A percentile compares a stretch with the other conserved stretches of the same genome.
phyloP scores from a whole-genome alignment of 1,139 yeast genomes.

The Magnusiomyces sp. region DNA sequence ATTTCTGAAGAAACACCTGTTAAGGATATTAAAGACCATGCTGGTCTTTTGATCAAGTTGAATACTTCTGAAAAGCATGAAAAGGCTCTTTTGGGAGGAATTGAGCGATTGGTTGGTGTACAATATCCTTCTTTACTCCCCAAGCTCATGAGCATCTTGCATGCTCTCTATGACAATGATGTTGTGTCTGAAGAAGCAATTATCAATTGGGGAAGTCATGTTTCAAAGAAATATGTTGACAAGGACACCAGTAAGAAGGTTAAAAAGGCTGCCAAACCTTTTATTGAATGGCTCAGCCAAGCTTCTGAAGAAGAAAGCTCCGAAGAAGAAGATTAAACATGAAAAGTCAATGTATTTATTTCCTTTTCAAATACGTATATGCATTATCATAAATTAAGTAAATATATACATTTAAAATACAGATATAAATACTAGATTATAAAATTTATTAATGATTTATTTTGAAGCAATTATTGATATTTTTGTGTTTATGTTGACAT shows the following conservation, averaged over 20 bases:
- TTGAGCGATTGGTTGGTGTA: conserved; percentile 85
- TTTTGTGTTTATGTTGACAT: no score
- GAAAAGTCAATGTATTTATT: not conserved
- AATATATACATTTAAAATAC: no score
- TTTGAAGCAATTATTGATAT: no score
- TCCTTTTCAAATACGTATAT: not conserved
- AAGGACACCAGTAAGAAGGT: conserved; percentile 90
- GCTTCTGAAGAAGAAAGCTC: conserved; percentile 46
- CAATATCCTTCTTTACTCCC: conserved; percentile 71
- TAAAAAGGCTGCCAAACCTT: conserved; percentile 93
- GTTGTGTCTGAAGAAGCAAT: conserved; percentile 76
- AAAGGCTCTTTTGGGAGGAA: conserved; percentile 87
- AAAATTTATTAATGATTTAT: no score
- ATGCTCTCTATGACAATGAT: conserved; percentile 75
- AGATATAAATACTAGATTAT: no score
- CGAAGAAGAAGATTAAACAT: not conserved
- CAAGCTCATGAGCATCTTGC: conserved; percentile 69
- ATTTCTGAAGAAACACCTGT: conserved; percentile 70
- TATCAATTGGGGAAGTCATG: conserved; percentile 81
- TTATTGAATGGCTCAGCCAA: conserved; percentile 92
- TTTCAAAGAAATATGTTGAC: conserved; percentile 87
- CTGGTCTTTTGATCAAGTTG: conserved; percentile 73
- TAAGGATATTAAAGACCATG: conserved; percentile 64
- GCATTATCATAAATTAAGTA: no score
- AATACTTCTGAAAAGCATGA: conserved; percentile 52